These are phyloP conservation scores for Adansonia digitata DNA, from an alignment of 345 rosid species.

Conservation along the genomic window DNA sequence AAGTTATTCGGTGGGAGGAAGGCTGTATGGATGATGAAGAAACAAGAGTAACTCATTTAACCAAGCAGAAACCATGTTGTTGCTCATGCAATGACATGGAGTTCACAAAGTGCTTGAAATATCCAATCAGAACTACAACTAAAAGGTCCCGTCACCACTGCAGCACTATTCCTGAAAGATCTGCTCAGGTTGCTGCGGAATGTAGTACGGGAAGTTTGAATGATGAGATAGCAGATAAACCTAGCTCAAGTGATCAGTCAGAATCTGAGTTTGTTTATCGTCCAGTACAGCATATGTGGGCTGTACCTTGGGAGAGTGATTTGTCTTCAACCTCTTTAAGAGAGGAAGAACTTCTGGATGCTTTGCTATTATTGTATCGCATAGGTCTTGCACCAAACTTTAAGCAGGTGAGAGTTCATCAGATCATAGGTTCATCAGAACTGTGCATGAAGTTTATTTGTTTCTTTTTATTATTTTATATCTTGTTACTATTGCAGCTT, in stretches of 20 bases:
- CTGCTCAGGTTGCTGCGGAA: constrained; percentile 81
- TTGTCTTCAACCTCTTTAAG: constrained; percentile 58
- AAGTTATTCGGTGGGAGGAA: constrained; percentile 89
- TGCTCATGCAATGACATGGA: constrained; percentile 76
- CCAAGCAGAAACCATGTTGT: constrained; percentile 85
- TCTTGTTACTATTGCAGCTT: constrained; percentile 10
- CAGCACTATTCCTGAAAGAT: constrained; percentile 67
- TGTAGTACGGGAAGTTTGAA: constrained; percentile 71
- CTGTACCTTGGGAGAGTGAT: constrained; percentile 48
- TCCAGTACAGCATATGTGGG: constrained; percentile 49
- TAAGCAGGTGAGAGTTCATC: constrained; percentile 61
- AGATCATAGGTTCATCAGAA: neutral
- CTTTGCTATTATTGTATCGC: constrained; percentile 70
- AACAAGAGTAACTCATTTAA: constrained; percentile 66
- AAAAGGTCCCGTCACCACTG: constrained; percentile 62
- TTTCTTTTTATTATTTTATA: neutral
- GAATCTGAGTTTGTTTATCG: constrained; percentile 76
- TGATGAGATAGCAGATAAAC: constrained; percentile 89
- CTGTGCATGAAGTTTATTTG: neutral
- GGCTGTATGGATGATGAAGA: constrained; percentile 87
- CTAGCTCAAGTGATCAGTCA: constrained; percentile 86
- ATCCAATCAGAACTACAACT: constrained; percentile 45
- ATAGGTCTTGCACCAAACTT: constrained; percentile 93
- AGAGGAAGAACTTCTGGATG: constrained; percentile 91
- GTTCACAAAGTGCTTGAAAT: constrained; percentile 53